These are phyloP conservation scores for Colletotrichum sp. DNA, from an alignment of 2,329 filamentous ascomycete genomes.

Conservation along the genomic window DNA sequence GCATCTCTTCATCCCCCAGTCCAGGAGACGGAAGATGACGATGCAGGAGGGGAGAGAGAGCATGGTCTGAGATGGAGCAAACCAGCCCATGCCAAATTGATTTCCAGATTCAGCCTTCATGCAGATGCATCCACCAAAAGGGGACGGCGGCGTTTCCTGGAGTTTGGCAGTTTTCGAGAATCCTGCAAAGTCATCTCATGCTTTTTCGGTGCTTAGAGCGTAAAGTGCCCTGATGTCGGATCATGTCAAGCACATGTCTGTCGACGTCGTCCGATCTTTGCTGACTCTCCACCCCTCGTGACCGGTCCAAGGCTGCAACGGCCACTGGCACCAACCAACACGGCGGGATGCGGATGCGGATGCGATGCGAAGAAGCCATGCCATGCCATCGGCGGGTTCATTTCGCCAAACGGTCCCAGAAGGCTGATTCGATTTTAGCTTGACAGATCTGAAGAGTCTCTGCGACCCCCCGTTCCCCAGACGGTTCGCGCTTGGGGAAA, in stretches of 20 bases:
- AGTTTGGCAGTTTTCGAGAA: background rate
- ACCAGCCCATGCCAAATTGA: background rate
- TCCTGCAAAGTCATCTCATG: background rate
- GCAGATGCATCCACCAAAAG: background rate
- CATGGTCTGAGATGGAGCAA: background rate
- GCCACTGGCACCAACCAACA: background rate
- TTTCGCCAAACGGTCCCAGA: background rate
- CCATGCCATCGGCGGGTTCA: background rate
- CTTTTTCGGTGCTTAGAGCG: background rate
- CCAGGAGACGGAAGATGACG: background rate
- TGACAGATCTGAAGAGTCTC: slow-evolving; percentile 4
- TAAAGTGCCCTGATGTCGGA: slow-evolving; percentile 8
- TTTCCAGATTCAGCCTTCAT: slow-evolving; percentile 3
- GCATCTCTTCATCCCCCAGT: background rate
- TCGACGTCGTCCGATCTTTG: slow-evolving; percentile 13
- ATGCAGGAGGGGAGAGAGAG: background rate
- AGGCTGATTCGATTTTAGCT: background rate
- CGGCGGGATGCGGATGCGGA: background rate
- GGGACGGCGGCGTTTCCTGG: background rate
- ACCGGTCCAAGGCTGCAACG: background rate
- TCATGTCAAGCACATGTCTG: slow-evolving; percentile 2
- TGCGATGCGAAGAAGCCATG: background rate
- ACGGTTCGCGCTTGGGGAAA: slow-evolving; percentile 14
- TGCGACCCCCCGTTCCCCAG: background rate
- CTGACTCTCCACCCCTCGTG: slow-evolving; percentile 7